A percentile compares a stretch with the other conserved stretches of the same genome.
phyloP scores from a whole-genome alignment of 2,329 filamentous ascomycete species.

The Tolypocladium sp. region DNA sequence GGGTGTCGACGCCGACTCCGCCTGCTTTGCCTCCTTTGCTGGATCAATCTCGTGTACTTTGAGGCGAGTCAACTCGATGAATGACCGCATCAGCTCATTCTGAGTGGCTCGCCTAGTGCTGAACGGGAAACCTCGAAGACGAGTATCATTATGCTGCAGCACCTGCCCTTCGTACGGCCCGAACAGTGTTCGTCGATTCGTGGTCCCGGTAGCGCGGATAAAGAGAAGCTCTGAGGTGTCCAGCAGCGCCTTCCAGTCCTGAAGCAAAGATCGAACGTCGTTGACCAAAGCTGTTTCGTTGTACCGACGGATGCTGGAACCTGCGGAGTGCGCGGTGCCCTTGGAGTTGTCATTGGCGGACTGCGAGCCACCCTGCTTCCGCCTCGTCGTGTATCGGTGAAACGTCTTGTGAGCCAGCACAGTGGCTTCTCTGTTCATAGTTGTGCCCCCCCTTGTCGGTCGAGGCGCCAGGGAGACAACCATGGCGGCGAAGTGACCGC shows the following conservation, averaged over 20 bases:
- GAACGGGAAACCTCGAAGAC: conserved; percentile 85
- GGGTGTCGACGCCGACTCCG: conserved; percentile 24
- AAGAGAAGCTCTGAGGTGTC: conserved; percentile 81
- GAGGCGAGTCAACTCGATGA: conserved; percentile 84
- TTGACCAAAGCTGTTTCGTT: conserved; percentile 85
- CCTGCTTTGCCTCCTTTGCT: conserved; percentile 39
- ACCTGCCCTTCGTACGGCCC: conserved; percentile 87
- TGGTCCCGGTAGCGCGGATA: conserved; percentile 77
- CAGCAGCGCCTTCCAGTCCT: conserved; percentile 78
- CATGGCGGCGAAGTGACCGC: conserved; percentile 96
- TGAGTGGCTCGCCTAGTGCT: conserved; percentile 87
- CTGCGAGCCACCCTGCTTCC: conserved; percentile 94
- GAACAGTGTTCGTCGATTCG: conserved; percentile 80
- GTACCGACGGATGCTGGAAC: conserved; percentile 80
- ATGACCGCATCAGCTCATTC: conserved; percentile 86
- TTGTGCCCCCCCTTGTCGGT: conserved; percentile 55
- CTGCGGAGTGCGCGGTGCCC: conserved; percentile 86
- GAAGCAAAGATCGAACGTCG: conserved; percentile 75
- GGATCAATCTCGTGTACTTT: conserved; percentile 76
- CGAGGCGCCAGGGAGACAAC: conserved; percentile 81
- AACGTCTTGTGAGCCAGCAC: conserved; percentile 96
- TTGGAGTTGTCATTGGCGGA: conserved; percentile 92
- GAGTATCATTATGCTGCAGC: conserved; percentile 65
- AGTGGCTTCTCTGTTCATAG: conserved; percentile 74
- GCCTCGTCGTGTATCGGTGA: conserved; percentile 89